These are phyloP conservation scores for Angophora floribunda DNA, from an alignment of 345 rosid species.

Conservation along the genomic window DNA sequence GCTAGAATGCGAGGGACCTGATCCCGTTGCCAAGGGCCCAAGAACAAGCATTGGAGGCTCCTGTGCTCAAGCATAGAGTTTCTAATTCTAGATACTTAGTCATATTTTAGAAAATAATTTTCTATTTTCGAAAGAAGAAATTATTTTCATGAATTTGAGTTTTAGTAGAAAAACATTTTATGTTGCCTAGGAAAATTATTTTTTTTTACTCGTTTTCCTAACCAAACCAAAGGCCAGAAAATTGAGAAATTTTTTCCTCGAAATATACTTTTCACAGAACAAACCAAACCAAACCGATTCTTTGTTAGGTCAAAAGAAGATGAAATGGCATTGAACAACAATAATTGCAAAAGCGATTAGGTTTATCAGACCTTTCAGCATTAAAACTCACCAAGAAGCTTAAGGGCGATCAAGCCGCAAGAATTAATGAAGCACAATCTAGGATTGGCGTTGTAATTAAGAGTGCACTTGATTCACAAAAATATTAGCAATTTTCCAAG, in stretches of 20 bases:
- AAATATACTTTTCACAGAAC: rapidly evolving
- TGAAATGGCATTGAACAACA: background rate
- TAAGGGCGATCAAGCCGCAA: background rate
- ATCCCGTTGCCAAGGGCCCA: rapidly evolving
- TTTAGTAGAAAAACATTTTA: too few species aligned
- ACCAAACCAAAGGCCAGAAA: rapidly evolving
- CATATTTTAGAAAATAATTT: too few species aligned
- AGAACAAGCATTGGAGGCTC: rapidly evolving
- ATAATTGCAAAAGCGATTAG: background rate
- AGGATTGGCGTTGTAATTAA: background rate
- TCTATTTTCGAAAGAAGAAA: too few species aligned
- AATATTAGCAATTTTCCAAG: background rate
- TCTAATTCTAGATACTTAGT: background rate
- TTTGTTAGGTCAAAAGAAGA: background rate
- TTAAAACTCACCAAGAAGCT: background rate
- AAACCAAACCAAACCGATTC: background rate
- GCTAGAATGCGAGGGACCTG: rapidly evolving
- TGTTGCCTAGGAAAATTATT: too few species aligned
- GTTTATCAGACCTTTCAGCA: background rate
- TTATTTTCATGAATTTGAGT: background rate
- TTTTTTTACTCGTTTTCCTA: rapidly evolving
- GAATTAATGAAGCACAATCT: background rate
- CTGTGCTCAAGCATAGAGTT: background rate
- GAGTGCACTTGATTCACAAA: rapidly evolving
- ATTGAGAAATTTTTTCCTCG: rapidly evolving